phyloP scores from a whole-genome alignment of 2,329 filamentous ascomycete species.

The Keithomyces neogunnii region DNA sequence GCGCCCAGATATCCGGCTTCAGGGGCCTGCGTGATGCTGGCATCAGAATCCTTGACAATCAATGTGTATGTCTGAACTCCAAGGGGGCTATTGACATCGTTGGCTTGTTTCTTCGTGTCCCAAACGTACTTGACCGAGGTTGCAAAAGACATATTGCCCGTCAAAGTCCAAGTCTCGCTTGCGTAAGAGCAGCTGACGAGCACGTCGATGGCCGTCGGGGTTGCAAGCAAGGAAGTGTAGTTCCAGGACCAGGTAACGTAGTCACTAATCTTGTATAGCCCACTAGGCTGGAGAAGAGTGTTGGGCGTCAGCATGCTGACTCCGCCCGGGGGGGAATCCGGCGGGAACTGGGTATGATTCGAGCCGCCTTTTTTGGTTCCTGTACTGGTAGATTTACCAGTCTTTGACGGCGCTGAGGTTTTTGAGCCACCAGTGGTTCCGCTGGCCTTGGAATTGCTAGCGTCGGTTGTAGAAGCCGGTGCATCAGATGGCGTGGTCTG shows the following conservation, averaged over 20 bases:
- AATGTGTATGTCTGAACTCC: slow-evolving; percentile 48
- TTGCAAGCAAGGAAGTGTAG: slow-evolving; percentile 51
- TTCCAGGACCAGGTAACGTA: slow-evolving; percentile 55
- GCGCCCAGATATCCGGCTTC: slow-evolving; percentile 47
- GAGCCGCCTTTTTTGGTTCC: slow-evolving; percentile 17
- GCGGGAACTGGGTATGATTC: slow-evolving; percentile 33
- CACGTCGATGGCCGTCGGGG: slow-evolving; percentile 52
- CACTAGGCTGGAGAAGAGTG: slow-evolving; percentile 31
- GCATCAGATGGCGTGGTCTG: neutral
- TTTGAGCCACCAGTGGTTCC: slow-evolving; percentile 30
- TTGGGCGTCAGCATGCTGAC: slow-evolving; percentile 46
- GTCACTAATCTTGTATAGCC: slow-evolving; percentile 53
- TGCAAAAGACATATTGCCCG: slow-evolving; percentile 52
- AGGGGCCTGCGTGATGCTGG: slow-evolving; percentile 38
- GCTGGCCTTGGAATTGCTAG: slow-evolving; percentile 7
- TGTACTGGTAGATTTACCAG: slow-evolving; percentile 6
- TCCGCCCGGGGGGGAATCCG: slow-evolving; percentile 38
- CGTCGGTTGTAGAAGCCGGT: slow-evolving; percentile 1
- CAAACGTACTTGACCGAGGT: slow-evolving; percentile 45
- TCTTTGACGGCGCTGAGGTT: slow-evolving; percentile 23
- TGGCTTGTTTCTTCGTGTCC: slow-evolving; percentile 46
- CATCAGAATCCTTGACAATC: slow-evolving; percentile 51
- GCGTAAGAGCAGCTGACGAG: slow-evolving; percentile 46
- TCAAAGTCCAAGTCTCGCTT: slow-evolving; percentile 49
- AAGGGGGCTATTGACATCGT: slow-evolving; percentile 36